phyloP scores from a whole-genome alignment of 2,329 filamentous ascomycete species.

The Trichoderma hamatum region DNA sequence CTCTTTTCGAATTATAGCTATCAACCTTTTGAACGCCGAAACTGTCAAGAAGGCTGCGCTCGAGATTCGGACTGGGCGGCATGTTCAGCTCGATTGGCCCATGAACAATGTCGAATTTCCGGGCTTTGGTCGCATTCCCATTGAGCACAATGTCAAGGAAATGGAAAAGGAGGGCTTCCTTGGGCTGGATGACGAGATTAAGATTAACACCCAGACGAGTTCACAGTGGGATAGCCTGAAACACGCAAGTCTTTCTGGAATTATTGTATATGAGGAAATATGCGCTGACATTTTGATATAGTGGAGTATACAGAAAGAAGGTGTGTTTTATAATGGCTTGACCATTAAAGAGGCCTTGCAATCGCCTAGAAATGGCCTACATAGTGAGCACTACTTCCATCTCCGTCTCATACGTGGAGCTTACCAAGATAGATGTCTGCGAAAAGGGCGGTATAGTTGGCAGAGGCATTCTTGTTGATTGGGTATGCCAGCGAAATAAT shows the following conservation, averaged over 20 bases:
- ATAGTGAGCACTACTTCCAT: not conserved
- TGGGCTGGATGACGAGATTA: conserved; percentile 6
- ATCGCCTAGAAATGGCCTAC: not conserved
- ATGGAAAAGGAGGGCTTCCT: not conserved
- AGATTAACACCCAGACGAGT: conserved; percentile 10
- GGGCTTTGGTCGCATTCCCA: not conserved
- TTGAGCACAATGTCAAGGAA: not conserved
- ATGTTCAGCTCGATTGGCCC: conserved; percentile 1
- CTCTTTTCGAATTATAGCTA: not conserved
- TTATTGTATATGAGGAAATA: not conserved
- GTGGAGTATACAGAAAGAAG: conserved; percentile 3
- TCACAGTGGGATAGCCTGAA: conserved; percentile 14
- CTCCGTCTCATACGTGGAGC: not conserved
- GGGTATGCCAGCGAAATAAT: not conserved
- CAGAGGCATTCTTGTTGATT: not conserved
- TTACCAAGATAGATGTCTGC: not conserved
- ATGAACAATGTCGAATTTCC: conserved; percentile 13
- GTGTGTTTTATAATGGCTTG: not conserved
- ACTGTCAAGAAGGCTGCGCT: not conserved
- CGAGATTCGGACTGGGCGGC: not conserved
- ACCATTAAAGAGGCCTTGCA: not conserved
- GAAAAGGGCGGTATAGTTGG: not conserved
- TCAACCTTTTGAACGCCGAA: not conserved
- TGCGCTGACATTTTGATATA: not conserved
- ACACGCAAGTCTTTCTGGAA: not conserved